A percentile compares a stretch with the other conserved stretches of the same genome.
Evolutionary conservation across 495 filamentous ascomycete species (phyloP).

Genomic region (Tetracladium setigerum): DNA sequence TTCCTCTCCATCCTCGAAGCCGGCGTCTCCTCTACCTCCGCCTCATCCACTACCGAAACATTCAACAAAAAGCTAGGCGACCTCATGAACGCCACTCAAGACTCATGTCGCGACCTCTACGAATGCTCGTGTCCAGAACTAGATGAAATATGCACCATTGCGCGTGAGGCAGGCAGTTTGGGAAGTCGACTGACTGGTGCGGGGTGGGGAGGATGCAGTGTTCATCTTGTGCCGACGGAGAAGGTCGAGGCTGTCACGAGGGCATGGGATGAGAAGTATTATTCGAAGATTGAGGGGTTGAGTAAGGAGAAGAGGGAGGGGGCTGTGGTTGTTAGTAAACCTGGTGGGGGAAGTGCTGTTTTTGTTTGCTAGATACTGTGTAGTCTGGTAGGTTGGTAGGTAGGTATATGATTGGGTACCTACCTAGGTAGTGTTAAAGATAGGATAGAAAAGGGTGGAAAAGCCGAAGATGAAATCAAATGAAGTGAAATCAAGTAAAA

Average conservation of each 20-base stretch:
- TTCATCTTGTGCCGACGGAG: conserved; percentile 82
- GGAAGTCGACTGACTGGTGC: conserved; percentile 88
- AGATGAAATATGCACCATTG: conserved; percentile 77
- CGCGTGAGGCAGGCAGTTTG: conserved; percentile 67
- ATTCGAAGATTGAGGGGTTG: conserved; percentile 65
- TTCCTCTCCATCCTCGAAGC: conserved; percentile 66
- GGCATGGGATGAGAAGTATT: conserved; percentile 76
- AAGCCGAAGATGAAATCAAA: no score
- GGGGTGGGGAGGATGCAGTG: conserved; percentile 93
- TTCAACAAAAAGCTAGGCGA: conserved; percentile 68
- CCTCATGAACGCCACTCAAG: conserved; percentile 83
- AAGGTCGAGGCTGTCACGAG: conserved; percentile 75
- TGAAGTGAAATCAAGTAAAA: no score
- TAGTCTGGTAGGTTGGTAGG: no score
- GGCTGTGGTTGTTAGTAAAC: conserved; percentile 86
- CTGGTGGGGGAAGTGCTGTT: conserved; percentile 61
- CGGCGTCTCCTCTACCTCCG: conserved; percentile 22
- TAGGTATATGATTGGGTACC: not conserved
- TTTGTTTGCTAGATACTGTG: conserved; percentile 19
- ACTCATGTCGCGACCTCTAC: conserved; percentile 74
- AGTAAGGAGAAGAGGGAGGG: conserved; percentile 62
- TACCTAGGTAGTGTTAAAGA: no score
- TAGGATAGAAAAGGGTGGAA: no score
- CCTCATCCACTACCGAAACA: conserved; percentile 40
- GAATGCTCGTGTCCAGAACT: conserved; percentile 88